phyloP scores from a whole-genome alignment of 2,329 filamentous ascomycete genomes.

The Ceratocystis cubensis region DNA sequence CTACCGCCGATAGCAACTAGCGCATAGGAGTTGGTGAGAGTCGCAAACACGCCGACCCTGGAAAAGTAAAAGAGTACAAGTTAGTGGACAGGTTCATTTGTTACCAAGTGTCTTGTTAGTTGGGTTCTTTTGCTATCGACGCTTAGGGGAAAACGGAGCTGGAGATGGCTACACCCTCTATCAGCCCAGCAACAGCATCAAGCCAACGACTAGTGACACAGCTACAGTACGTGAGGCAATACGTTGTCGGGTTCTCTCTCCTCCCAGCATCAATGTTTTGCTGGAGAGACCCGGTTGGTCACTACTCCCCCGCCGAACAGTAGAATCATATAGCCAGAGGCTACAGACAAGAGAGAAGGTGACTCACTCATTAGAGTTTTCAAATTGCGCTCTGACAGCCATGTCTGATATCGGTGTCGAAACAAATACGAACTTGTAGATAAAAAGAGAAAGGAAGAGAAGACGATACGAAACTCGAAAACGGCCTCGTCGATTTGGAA shows the following conservation, averaged over 20 bases:
- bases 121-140: background rate
- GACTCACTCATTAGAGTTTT: slow-evolving; percentile 80
- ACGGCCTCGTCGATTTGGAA: background rate
- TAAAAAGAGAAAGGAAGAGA: background rate
- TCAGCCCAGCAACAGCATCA: no score
- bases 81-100: slow-evolving; percentile 18
- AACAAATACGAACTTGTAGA: background rate
- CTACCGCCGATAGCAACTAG: slow-evolving; percentile 88
- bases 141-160: background rate
- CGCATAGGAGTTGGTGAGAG: slow-evolving; percentile 93
- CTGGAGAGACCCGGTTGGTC: background rate
- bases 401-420: slow-evolving; percentile 31
- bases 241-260: no score
- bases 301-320: background rate
- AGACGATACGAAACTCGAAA: background rate
- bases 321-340: background rate
- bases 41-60: slow-evolving; percentile 92
- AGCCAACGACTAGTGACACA: no score
- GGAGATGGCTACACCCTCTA: no score
- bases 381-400: slow-evolving; percentile 64
- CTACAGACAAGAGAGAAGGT: background rate
- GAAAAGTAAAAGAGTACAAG: slow-evolving; percentile 19
- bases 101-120: background rate
- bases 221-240: no score
- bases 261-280: background rate